Percentiles rank a stretch among this genome's conserved stretches.
These are phyloP conservation scores for Malus hybrid DNA, from an alignment of 331 rosid genomes.

Conservation along the genomic window DNA sequence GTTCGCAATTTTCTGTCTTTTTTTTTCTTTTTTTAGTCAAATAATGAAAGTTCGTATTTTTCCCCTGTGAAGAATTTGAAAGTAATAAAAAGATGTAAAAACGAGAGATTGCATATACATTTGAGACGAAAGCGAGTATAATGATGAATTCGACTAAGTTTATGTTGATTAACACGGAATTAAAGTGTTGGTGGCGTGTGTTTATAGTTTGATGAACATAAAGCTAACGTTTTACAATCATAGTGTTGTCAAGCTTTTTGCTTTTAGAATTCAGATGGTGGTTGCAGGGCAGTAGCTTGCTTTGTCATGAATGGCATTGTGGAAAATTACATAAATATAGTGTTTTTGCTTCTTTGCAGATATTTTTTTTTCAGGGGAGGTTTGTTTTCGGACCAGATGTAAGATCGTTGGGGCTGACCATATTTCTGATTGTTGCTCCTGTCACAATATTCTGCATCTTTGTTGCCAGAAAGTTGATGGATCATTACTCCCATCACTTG, in stretches of 20 bases:
- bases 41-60: background rate
- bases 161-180: background rate
- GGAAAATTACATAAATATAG: background rate
- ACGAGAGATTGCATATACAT: background rate
- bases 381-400: slow-evolving; percentile 97
- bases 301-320: background rate
- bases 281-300: background rate
- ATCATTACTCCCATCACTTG: slow-evolving; percentile 58
- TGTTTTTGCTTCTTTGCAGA: slow-evolving; percentile 46
- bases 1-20: background rate
- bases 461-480: slow-evolving; percentile 78
- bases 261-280: background rate
- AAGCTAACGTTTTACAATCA: background rate
- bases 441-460: slow-evolving; percentile 65
- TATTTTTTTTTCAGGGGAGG: slow-evolving; percentile 82
- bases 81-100: background rate
- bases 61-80: background rate
- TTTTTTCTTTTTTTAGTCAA: background rate
- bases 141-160: background rate
- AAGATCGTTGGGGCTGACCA: slow-evolving; percentile 75
- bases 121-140: background rate
- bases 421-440: slow-evolving; percentile 83
- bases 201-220: background rate
- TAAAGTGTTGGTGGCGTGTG: background rate
- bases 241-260: background rate